Evolutionary conservation across 768 basidiomycete genomes (phyloP).

Genomic region (Amanita jacksonii): DNA sequence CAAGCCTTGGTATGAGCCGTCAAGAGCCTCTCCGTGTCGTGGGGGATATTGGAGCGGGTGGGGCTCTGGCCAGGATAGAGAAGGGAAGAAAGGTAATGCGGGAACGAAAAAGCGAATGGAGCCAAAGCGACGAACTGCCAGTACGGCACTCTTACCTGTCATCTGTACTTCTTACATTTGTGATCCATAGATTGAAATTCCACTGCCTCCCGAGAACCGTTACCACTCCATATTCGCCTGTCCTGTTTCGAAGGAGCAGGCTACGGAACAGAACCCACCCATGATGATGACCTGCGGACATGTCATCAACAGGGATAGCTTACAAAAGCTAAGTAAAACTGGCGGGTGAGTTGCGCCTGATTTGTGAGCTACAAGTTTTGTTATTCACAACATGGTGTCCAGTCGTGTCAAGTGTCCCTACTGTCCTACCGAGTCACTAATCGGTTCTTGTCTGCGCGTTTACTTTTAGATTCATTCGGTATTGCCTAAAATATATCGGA

Average conservation of each 20-base stretch:
- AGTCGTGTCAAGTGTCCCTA: slow-evolving; percentile 97
- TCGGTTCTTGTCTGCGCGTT: slow-evolving; percentile 48
- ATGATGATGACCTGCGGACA: slow-evolving; percentile 99
- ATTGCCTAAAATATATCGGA: not conserved
- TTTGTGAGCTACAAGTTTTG: slow-evolving; percentile 4
- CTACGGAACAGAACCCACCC: slow-evolving; percentile 86
- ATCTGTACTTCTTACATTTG: not conserved
- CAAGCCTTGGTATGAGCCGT: slow-evolving; percentile 77
- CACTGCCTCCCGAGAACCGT: slow-evolving; percentile 72
- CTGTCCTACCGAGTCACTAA: slow-evolving; percentile 74
- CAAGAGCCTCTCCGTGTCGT: slow-evolving; percentile 84
- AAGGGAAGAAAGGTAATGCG: slow-evolving; percentile 92
- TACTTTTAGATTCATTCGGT: slow-evolving; percentile 37
- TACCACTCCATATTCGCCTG: slow-evolving; percentile 98
- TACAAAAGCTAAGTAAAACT: slow-evolving; percentile 82
- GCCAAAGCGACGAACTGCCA: slow-evolving; percentile 80
- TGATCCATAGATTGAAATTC: slow-evolving; percentile 78
- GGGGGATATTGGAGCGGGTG: slow-evolving; percentile 88
- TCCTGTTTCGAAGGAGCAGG: slow-evolving; percentile 96
- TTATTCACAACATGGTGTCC: slow-evolving; percentile 8
- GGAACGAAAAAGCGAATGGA: slow-evolving; percentile 90
- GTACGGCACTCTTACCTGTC: slow-evolving; percentile 30
- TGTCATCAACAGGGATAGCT: slow-evolving; percentile 87
- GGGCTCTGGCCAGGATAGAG: slow-evolving; percentile 85
- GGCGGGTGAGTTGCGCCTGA: slow-evolving; percentile 38